Evolutionary conservation across 2,329 filamentous ascomycete species (phyloP).

Genomic region (Aspergillus melleus): DNA sequence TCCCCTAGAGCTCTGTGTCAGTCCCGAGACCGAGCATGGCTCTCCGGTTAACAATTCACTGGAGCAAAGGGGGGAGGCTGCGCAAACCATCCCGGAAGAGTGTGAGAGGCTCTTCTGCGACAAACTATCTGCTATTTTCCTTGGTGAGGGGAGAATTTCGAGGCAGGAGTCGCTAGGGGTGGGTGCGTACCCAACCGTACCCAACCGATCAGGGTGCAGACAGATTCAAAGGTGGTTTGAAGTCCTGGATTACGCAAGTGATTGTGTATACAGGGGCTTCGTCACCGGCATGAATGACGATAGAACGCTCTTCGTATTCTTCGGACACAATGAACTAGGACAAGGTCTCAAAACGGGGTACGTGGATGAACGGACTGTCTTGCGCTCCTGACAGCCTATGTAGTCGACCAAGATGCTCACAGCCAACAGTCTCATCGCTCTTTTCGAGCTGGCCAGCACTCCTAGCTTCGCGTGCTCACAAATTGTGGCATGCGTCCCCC

Average conservation of each 20-base stretch:
- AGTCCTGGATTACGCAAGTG: conserved; percentile 73
- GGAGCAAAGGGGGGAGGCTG: conserved; percentile 77
- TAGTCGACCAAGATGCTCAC: not conserved
- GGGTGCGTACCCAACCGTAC: conserved; percentile 63
- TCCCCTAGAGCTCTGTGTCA: conserved; percentile 76
- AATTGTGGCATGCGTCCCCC: conserved; percentile 79
- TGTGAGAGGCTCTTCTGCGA: conserved; percentile 99
- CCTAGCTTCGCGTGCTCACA: conserved; percentile 70
- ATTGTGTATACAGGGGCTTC: conserved; percentile 83
- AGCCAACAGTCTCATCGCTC: conserved; percentile 70
- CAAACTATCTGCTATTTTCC: conserved; percentile 89
- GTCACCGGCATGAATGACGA: conserved; percentile 68
- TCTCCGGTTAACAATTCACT: conserved; percentile 31
- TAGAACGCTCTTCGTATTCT: conserved; percentile 83
- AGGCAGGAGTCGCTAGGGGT: conserved; percentile 81
- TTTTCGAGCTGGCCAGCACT: conserved; percentile 82
- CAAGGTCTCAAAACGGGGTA: conserved; percentile 86
- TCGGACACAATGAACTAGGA: conserved; percentile 70
- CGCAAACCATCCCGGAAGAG: conserved; percentile 96
- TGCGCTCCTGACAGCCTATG: not conserved
- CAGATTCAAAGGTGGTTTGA: conserved; percentile 39
- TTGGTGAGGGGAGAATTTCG: conserved; percentile 84
- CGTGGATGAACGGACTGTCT: conserved; percentile 36
- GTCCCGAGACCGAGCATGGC: conserved; percentile 61
- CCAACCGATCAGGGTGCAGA: conserved; percentile 23